Conservation (phyloP, 495 filamentous ascomycete genomes). For the Talaromyces adpressus region DNA sequence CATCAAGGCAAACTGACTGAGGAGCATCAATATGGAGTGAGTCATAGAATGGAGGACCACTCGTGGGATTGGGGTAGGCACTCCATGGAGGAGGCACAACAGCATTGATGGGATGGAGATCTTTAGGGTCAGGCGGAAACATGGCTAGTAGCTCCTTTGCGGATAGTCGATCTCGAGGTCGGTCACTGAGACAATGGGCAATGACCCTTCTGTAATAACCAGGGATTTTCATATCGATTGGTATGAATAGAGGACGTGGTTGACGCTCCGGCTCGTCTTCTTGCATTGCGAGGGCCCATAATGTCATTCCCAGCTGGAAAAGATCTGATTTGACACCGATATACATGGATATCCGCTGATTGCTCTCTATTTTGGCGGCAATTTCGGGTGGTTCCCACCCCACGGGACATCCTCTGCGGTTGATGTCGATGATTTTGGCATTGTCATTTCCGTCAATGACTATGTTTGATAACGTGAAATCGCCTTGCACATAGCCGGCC, state of each 20-base stretch:
- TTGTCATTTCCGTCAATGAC: conserved; percentile 80
- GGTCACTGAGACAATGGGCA: conserved; percentile 48
- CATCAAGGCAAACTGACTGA: conserved; percentile 7
- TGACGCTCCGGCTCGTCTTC: conserved; percentile 85
- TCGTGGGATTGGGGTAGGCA: neutral
- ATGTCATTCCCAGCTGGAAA: conserved; percentile 92
- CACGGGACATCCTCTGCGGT: conserved; percentile 88
- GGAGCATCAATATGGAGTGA: neutral
- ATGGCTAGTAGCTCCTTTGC: conserved; percentile 49
- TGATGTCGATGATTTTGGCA: conserved; percentile 98
- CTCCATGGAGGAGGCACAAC: conserved; percentile 6
- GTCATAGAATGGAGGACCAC: conserved; percentile 2
- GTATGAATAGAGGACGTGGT: conserved; percentile 58
- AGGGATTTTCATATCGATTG: conserved; percentile 41
- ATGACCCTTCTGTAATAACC: conserved; percentile 53
- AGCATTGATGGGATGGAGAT: neutral
- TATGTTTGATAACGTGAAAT: conserved; percentile 96
- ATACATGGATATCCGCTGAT: conserved; percentile 93
- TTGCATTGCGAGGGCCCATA: conserved; percentile 85
- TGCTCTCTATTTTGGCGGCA: conserved; percentile 76
- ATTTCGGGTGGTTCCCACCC: conserved; percentile 98
- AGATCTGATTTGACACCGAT: conserved; percentile 97
- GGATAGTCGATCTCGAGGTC: conserved; percentile 46
- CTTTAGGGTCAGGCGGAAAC: conserved; percentile 30
- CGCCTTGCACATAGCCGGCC: conserved; percentile 92